Base-by-base conservation (phyloP, 345 rosid species). In the Aurinia saxatilis region DNA sequence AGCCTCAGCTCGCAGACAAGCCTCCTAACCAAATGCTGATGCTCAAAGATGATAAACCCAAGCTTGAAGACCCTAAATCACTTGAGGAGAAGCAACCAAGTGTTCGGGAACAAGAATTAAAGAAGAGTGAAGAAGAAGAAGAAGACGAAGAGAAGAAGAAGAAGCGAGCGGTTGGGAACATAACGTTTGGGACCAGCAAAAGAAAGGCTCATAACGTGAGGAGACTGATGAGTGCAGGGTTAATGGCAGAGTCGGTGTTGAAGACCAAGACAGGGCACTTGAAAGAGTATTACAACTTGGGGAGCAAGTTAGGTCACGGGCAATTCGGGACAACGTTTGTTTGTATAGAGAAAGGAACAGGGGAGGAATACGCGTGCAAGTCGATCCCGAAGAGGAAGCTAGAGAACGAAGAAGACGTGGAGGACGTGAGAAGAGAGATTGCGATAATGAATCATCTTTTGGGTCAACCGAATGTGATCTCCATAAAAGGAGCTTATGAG, bases 241-340 rank as follows among this genome's bases (percentile, higher is more conserved):
- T 88, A 1, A 73, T 60, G 36, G 80, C 70, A 19, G 84, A 77
- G 4, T 82, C 96, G 0, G 90, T 88, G 27, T 65, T 91, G 31
- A 78, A 57, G 53, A 78, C 68, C 0, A 91, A 71, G 40, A 84
- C 96, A 0, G 92, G 87, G 6, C 79, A 81, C 62, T 67, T 91
- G 71, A 86, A 82, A 50, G 92, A 91, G 34, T 74, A 65, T 38
- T 91, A 79, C 59, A 80, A 62, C 62, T 64, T 88, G 71, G 96
- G 92, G 35, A 70, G 63, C 70, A 83, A 91, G 82, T 77, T 91
- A 51, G 98, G 98, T 49, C 82, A 79, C 1, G 96, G 98, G 12
- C 98, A 91, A 44, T 91, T 82, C 39, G 98, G 98, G n/a, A 91
- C 92, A 0, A 91, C 96, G 27, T 86, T 84, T 54, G 81, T 80